Percentiles rank a stretch among this genome's conserved stretches.
Evolutionary conservation across 768 basidiomycete genomes (phyloP).

Genomic region (Hygrophoropsis aurantiaca): DNA sequence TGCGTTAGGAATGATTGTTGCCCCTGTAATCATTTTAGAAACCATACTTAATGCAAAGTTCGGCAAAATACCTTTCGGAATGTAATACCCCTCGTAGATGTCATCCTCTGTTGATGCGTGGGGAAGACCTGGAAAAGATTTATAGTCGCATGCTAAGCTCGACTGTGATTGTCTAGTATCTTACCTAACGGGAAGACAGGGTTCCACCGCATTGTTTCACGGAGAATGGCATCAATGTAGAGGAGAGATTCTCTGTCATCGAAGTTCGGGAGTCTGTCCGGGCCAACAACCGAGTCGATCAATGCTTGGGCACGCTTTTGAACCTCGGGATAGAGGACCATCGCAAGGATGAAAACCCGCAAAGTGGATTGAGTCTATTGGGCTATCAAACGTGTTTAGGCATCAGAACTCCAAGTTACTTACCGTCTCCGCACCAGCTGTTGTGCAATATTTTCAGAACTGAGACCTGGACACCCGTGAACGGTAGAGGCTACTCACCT

Average conservation of each 20-base stretch:
- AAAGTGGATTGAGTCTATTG: constrained; percentile 9
- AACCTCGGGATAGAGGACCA: constrained; percentile 14
- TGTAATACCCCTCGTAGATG: constrained; percentile 28
- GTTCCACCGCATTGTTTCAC: constrained; percentile 27
- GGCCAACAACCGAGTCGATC: constrained; percentile 19
- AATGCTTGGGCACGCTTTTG: constrained; percentile 16
- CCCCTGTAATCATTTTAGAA: constrained; percentile 8
- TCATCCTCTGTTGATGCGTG: constrained; percentile 11
- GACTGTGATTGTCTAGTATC: too few species aligned
- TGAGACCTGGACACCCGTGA: too few species aligned
- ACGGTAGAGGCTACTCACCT: constrained; percentile 1
- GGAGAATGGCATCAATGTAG: constrained; percentile 37
- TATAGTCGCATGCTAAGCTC: neutral
- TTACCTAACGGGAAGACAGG: constrained; percentile 14
- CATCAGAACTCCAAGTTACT: neutral
- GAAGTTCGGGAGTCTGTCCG: constrained; percentile 15
- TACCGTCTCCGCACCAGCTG: constrained; percentile 17
- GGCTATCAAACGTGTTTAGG: neutral
- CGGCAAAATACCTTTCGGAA: constrained; percentile 37
- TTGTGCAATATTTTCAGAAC: neutral
- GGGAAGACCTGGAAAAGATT: constrained; percentile 12
- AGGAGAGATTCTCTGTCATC: constrained; percentile 24
- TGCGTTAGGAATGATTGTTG: constrained; percentile 25
- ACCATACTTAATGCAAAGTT: neutral
- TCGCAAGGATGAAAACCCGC: constrained; percentile 12